Evolutionary conservation across 139 green algal species (phyloP).

Genomic region (Closterium sp.): DNA sequence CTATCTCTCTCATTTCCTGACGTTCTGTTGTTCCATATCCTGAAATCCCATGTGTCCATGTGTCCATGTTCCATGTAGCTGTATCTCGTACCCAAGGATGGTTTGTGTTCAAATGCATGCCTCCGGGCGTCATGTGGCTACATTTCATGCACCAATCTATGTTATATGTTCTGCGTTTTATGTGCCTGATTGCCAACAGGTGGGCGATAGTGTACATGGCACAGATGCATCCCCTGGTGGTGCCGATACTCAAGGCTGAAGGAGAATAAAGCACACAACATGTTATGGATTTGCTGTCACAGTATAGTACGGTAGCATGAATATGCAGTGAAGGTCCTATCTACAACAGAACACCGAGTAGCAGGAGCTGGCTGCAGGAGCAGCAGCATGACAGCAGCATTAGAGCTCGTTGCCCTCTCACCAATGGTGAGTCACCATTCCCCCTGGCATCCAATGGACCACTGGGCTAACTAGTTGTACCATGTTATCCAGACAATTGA

Average conservation of each 20-base stretch:
- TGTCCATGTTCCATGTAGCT: background rate
- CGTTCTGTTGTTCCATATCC: background rate
- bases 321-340: no score
- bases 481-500: no score
- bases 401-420: no score
- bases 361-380: no score
- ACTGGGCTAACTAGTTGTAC: no score
- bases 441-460: no score
- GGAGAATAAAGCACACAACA: conserved; percentile 16
- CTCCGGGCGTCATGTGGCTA: background rate
- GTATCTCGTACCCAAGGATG: no score
- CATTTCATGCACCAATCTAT: background rate
- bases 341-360: no score
- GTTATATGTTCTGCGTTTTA: background rate
- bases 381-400: no score
- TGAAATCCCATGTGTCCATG: background rate
- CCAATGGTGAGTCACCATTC: no score
- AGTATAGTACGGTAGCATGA: no score
- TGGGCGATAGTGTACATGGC: conserved; percentile 13
- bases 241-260: conserved; percentile 13
- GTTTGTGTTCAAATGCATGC: background rate
- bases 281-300: background rate
- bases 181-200: background rate
- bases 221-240: conserved; percentile 19
- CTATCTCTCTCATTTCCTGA: no score